phyloP scores from a whole-genome alignment of 257 asterid genomes.

The Linderniella brevidens region DNA sequence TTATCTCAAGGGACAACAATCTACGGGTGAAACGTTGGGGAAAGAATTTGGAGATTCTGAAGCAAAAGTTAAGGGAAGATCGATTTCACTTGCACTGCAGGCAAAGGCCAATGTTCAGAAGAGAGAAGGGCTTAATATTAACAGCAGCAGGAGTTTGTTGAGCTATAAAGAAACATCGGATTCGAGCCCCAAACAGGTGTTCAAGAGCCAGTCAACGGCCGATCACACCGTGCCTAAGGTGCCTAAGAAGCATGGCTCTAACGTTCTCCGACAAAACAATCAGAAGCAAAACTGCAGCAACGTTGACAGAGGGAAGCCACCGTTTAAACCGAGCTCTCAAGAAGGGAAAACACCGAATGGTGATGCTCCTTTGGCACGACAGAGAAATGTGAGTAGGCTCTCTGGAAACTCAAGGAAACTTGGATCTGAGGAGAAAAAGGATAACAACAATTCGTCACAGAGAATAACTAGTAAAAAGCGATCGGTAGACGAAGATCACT shows the following conservation, averaged over 20 bases:
- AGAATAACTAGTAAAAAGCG: slow-evolving; percentile 39
- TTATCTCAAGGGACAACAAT: slow-evolving; percentile 25
- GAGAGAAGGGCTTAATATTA: slow-evolving; percentile 35
- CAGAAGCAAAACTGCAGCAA: slow-evolving; percentile 60
- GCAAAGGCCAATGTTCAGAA: slow-evolving; percentile 84
- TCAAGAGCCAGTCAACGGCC: slow-evolving; percentile 27
- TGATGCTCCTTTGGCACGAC: slow-evolving; percentile 31
- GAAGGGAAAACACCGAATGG: slow-evolving; percentile 24
- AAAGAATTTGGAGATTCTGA: not conserved
- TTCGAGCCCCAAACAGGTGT: slow-evolving; percentile 21
- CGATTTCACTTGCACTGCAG: slow-evolving; percentile 77
- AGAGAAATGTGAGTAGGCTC: slow-evolving; percentile 26
- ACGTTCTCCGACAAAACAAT: slow-evolving; percentile 63
- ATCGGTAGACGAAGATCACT: slow-evolving; percentile 45
- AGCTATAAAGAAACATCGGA: slow-evolving; percentile 31
- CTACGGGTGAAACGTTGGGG: slow-evolving; percentile 19
- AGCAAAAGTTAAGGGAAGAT: slow-evolving; percentile 23
- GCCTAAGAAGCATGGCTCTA: slow-evolving; percentile 17
- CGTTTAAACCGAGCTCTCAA: slow-evolving; percentile 30
- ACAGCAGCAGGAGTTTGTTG: slow-evolving; percentile 15
- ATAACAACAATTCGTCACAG: slow-evolving; percentile 27
- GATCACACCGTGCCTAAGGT: slow-evolving; percentile 35
- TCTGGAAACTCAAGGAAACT: slow-evolving; percentile 35
- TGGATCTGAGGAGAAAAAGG: slow-evolving; percentile 24
- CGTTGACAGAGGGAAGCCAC: slow-evolving; percentile 40